Conservation (phyloP, 2,329 filamentous ascomycete genomes). For the Colletotrichum scovillei region DNA sequence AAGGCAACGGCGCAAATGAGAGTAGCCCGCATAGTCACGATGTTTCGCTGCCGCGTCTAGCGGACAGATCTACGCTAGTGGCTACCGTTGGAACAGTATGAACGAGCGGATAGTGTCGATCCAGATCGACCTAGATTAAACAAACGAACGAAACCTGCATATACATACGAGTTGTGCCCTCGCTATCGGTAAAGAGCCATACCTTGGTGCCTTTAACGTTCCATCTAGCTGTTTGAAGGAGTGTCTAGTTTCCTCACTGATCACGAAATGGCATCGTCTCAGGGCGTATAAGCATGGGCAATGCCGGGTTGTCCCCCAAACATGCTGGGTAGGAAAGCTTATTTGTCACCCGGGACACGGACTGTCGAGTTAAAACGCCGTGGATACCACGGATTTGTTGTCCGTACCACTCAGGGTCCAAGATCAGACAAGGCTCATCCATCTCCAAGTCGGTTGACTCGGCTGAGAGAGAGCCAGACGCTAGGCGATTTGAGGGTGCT, state of each 20-base stretch:
- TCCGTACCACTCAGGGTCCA: background rate
- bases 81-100: background rate
- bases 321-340: background rate
- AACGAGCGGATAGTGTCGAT: background rate
- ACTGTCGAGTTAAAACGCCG: background rate
- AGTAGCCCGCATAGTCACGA: background rate
- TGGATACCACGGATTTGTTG: background rate
- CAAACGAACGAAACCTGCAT: background rate
- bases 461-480: background rate
- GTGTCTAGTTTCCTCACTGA: background rate
- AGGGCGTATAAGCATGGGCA: background rate
- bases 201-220: background rate
- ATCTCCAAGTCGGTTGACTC: background rate
- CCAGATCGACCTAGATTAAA: background rate
- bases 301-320: background rate
- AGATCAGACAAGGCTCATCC: background rate
- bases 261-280: background rate
- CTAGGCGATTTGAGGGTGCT: background rate
- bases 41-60: background rate
- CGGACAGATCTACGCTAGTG: background rate
- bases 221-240: background rate
- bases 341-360: background rate
- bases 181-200: background rate
- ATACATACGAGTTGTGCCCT: background rate
- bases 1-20: background rate